phyloP scores from a whole-genome alignment of 805 yeast genomes.

The Jamesozyma hellenica region DNA sequence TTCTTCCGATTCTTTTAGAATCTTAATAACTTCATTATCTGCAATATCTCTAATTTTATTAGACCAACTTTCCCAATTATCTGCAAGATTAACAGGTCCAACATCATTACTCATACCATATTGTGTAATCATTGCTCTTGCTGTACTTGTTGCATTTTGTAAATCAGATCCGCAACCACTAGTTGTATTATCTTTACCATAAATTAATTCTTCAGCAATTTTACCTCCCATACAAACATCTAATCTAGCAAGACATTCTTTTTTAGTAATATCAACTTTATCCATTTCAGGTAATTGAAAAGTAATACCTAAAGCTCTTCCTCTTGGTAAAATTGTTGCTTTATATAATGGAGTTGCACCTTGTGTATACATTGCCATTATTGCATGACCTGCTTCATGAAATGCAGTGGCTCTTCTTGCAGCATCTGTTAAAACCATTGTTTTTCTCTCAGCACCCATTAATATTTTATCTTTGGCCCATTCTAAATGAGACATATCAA shows the following conservation, averaged over 20 bases:
- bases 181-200: slow-evolving; percentile 87
- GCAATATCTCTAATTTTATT: slow-evolving; percentile 80
- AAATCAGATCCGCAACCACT: slow-evolving; percentile 93
- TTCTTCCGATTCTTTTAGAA: slow-evolving; percentile 64
- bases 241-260: slow-evolving; percentile 79
- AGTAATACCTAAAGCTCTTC: slow-evolving; percentile 92
- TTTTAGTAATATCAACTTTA: slow-evolving; percentile 83
- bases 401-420: slow-evolving; percentile 89
- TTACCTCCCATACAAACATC: slow-evolving; percentile 99
- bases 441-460: slow-evolving; percentile 95
- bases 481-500: slow-evolving; percentile 84
- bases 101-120: slow-evolving; percentile 93
- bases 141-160: slow-evolving; percentile 80
- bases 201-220: slow-evolving; percentile 87
- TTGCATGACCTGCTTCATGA: slow-evolving; percentile 99
- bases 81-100: slow-evolving; percentile 85
- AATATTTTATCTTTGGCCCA: slow-evolving; percentile 99
- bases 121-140: slow-evolving; percentile 92
- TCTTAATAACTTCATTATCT: slow-evolving; percentile 77
- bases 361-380: slow-evolving; percentile 88
- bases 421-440: slow-evolving; percentile 96
- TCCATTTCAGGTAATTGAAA: slow-evolving; percentile 98
- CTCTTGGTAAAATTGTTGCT: slow-evolving; percentile 94
- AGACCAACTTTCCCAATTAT: slow-evolving; percentile 93
- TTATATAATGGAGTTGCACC: slow-evolving; percentile 94